Evolutionary conservation across 768 basidiomycete genomes (phyloP), one percentile per base, ranked within the genome.

Genomic region (Rhizopogon rudus): DNA sequence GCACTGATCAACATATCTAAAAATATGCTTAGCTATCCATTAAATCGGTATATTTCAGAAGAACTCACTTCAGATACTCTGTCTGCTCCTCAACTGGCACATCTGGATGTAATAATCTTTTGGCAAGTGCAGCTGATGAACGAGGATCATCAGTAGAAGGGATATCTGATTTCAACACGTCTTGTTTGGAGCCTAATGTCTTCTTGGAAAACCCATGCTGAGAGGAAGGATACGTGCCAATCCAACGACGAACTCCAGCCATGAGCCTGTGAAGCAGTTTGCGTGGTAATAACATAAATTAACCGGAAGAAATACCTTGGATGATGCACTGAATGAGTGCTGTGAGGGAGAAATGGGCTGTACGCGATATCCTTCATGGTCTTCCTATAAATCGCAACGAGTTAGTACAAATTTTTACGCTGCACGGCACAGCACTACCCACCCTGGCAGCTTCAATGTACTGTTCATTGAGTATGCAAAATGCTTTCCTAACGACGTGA

Each of bases 401-500:
- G 17, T 22, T 35, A 49, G 46, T 17, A 10, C 14, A 9, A 22
- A 3, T 22, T 35, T 22, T 5, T 14, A 4, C 3, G 3, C 48
- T 22, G 33, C 20, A 49, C 5, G 16, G 20, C 8, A 49, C 5
- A 37, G 33, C 3, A 49, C 57, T 33, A 53, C 86, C 51, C 60
- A 88, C 91, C 88, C 90, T 31, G 89, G 88, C 2, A 92, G 75
- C 65, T 90, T 91, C 48, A 88, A 69, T 4, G 91, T 93, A 61
- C 87, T 90, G 58, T 92, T 93, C 87, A 95, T 93, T n/a, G 85
- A 87, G 72, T 86, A 94, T 10, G 89, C 91, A 71, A 94, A 94
- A 65, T 93, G 92, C 65, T 92, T 90, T 16, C 86, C 88, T 51
- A 95, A 71, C 5, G 86, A 85, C 0, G 93, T 95, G 71, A 93